Percentiles rank a stretch among this genome's conserved stretches.
These are phyloP conservation scores for Sporothrix sp. DNA, from an alignment of 2,329 filamentous ascomycete species.

Conservation along the genomic window DNA sequence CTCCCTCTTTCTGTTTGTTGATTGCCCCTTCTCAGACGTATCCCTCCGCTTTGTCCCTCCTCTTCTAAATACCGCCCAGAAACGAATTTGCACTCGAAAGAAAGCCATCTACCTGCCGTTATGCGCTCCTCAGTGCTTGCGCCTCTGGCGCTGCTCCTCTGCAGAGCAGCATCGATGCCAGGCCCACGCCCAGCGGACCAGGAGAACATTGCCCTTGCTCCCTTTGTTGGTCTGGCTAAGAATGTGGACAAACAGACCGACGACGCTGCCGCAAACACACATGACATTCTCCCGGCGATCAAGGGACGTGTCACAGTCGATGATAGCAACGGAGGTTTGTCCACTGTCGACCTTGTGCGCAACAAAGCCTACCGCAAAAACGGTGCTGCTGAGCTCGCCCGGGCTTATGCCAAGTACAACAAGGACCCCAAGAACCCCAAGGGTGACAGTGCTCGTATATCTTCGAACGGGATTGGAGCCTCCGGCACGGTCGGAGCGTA, in stretches of 20 bases:
- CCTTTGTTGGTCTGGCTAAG: no score
- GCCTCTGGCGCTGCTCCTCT: slow-evolving; percentile 1
- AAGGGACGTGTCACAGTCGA: not conserved
- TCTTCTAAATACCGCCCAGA: no score
- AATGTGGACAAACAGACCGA: no score
- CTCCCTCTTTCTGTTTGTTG: not conserved
- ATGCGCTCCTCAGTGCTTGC: not conserved
- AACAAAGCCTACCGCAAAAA: slow-evolving; percentile 28
- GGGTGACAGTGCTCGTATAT: slow-evolving; percentile 1
- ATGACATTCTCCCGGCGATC: no score
- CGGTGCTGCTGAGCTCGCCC: slow-evolving; percentile 24
- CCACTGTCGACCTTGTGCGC: slow-evolving; percentile 25
- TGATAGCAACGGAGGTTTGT: slow-evolving; percentile 10
- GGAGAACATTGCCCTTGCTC: no score
- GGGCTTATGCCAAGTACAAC: slow-evolving; percentile 31
- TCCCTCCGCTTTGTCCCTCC: no score
- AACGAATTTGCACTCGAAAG: no score
- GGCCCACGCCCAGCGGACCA: no score
- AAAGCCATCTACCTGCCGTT: no score
- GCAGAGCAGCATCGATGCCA: no score
- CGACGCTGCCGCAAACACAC: no score
- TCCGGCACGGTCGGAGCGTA: slow-evolving; percentile 16
- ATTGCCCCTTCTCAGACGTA: not conserved
- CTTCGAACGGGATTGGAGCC: slow-evolving; percentile 17
- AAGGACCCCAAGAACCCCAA: slow-evolving; percentile 17